These are phyloP conservation scores for Eimeria falciformis DNA, from an alignment of 169 alveolate species.

Conservation along the genomic window DNA sequence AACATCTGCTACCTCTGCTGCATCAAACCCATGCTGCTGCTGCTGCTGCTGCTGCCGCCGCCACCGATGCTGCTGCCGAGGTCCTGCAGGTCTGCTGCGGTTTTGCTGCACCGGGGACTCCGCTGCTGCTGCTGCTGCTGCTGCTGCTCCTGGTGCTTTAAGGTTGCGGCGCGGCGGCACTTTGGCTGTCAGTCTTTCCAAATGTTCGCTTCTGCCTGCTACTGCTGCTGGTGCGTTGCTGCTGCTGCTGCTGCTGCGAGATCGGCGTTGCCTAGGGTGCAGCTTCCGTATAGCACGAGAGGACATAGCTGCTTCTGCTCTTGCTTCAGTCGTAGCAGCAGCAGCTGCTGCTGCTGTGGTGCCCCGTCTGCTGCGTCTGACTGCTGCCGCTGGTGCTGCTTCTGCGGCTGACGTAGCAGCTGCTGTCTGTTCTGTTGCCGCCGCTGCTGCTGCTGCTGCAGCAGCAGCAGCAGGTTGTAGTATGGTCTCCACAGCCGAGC, in stretches of 20 bases:
- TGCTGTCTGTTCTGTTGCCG: background rate
- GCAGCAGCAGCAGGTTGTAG: slow-evolving; percentile 23
- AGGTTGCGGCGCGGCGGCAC: background rate
- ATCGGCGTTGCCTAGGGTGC: slow-evolving; percentile 45
- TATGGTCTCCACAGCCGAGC: slow-evolving; percentile 4
- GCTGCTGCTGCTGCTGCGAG: slow-evolving; percentile 59
- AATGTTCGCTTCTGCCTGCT: slow-evolving; percentile 47
- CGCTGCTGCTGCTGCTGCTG: slow-evolving; percentile 33
- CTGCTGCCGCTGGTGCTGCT: background rate
- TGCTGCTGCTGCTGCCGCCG: slow-evolving; percentile 62
- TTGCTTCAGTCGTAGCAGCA: slow-evolving; percentile 1
- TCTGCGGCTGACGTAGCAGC: background rate
- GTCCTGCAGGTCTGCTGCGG: slow-evolving; percentile 28
- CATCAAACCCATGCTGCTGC: slow-evolving; percentile 33
- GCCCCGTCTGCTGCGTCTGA: slow-evolving; percentile 13
- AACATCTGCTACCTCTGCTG: slow-evolving; percentile 21
- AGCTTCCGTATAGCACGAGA: slow-evolving; percentile 27
- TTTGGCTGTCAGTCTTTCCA: background rate
- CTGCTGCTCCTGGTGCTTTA: slow-evolving; percentile 49
- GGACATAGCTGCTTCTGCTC: slow-evolving; percentile 33
- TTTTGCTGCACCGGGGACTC: background rate
- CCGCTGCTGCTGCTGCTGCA: slow-evolving; percentile 56
- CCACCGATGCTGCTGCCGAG: slow-evolving; percentile 44
- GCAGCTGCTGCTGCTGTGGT: slow-evolving; percentile 40
- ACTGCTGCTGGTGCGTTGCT: slow-evolving; percentile 15